A percentile compares a stretch with the other conserved stretches of the same genome.
Conservation (phyloP, 352 stramenopile species). For the Globisporangium spinosum region DNA sequence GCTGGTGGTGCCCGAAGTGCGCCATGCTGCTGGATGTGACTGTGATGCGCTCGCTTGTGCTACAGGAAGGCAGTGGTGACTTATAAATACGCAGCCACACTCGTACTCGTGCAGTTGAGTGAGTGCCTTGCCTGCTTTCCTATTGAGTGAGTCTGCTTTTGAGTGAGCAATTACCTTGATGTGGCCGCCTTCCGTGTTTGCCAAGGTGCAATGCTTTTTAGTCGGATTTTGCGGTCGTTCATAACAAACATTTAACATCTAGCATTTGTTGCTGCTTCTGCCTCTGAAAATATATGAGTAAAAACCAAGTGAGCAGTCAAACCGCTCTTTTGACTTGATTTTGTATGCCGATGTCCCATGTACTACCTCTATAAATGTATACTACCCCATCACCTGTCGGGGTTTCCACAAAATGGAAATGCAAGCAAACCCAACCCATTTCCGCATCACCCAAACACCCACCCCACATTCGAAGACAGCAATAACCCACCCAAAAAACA, state of each 20-base stretch:
- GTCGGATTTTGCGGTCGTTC: background rate
- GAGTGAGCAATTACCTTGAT: background rate
- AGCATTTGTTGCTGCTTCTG: background rate
- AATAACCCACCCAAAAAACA: no score
- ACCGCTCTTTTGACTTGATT: background rate
- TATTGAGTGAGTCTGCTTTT: no score
- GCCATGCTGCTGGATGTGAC: background rate
- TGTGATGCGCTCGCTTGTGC: background rate
- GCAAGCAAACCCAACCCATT: background rate
- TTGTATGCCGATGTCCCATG: background rate
- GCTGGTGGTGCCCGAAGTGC: slow-evolving; percentile 6
- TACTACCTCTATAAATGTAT: background rate
- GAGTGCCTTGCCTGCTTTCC: background rate
- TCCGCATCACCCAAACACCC: background rate
- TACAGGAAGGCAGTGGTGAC: background rate
- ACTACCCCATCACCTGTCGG: background rate
- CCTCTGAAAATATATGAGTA: background rate
- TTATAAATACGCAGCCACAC: background rate
- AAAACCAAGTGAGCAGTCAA: background rate
- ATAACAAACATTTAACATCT: background rate
- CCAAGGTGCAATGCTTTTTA: background rate
- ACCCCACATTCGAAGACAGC: no score
- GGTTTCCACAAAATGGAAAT: background rate
- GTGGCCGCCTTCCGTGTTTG: background rate
- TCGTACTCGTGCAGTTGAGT: background rate